These are phyloP conservation scores for Claviceps quebecensis DNA, from an alignment of 2,329 filamentous ascomycete genomes.

Conservation along the genomic window DNA sequence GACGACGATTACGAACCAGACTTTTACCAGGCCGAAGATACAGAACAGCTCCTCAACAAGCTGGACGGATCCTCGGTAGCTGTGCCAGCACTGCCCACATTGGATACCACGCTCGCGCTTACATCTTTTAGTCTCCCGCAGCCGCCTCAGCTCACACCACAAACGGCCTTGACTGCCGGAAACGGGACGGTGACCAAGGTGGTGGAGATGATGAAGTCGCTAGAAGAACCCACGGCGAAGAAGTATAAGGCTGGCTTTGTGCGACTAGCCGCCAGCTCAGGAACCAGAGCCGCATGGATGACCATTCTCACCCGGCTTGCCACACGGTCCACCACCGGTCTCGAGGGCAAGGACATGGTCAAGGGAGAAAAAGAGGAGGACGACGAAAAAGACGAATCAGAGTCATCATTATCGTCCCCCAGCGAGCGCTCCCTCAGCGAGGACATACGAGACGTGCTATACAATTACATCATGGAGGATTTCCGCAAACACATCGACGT, in stretches of 20 bases:
- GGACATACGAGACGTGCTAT: slow-evolving; percentile 66
- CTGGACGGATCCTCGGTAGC: slow-evolving; percentile 54
- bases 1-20: slow-evolving; percentile 84
- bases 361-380: slow-evolving; percentile 51
- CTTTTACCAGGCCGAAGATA: slow-evolving; percentile 62
- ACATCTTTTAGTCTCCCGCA: slow-evolving; percentile 69
- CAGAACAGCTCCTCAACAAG: slow-evolving; percentile 65
- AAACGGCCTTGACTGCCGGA: slow-evolving; percentile 60
- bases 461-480: slow-evolving; percentile 78
- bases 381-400: slow-evolving; percentile 36
- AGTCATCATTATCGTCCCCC: slow-evolving; percentile 5
- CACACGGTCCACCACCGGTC: slow-evolving; percentile 58
- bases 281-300: slow-evolving; percentile 81
- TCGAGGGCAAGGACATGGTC: slow-evolving; percentile 41
- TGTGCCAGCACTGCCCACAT: slow-evolving; percentile 11
- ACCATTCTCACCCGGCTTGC: slow-evolving; percentile 76
- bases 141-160: slow-evolving; percentile 57
- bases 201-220: slow-evolving; percentile 59
- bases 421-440: slow-evolving; percentile 40
- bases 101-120: slow-evolving; percentile 41
- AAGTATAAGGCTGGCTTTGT: slow-evolving; percentile 63
- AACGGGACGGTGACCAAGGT: slow-evolving; percentile 63
- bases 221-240: slow-evolving; percentile 52
- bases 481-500: slow-evolving; percentile 82
- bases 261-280: slow-evolving; percentile 68